These are phyloP conservation scores for Tylopilus sp. DNA, from an alignment of 768 basidiomycete genomes.

Conservation along the genomic window DNA sequence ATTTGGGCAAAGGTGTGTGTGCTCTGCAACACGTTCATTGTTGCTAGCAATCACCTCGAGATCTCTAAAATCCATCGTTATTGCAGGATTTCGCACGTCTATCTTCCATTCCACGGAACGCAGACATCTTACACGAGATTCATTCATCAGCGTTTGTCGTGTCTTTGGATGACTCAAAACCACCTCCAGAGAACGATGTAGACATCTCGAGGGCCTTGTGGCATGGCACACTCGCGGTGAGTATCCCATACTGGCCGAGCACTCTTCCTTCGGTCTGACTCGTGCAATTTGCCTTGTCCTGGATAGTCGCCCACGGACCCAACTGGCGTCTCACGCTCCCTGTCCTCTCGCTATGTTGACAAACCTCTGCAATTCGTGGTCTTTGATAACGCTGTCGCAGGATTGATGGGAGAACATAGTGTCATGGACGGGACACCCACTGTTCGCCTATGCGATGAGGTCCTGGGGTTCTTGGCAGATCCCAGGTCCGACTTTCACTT, in stretches of 20 bases:
- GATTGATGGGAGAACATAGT: conserved; percentile 91
- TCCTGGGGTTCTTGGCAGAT: conserved; percentile 57
- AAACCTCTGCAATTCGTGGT: conserved; percentile 88
- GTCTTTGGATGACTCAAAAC: conserved; percentile 62
- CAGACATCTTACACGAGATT: conserved; percentile 62
- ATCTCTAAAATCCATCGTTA: neutral
- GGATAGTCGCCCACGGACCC: conserved; percentile 24
- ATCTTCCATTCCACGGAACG: conserved; percentile 57
- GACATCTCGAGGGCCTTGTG: conserved; percentile 71
- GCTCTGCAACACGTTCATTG: neutral
- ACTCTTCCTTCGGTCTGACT: neutral
- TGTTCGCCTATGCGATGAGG: conserved; percentile 65
- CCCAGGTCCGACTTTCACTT: conserved; percentile 64
- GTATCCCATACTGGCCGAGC: conserved; percentile 29
- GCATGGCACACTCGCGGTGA: conserved; percentile 67
- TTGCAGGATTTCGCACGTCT: conserved; percentile 63
- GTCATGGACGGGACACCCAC: conserved; percentile 90
- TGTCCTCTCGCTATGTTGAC: conserved; percentile 82
- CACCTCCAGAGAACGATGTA: conserved; percentile 44
- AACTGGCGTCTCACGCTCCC: conserved; percentile 36
- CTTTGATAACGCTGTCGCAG: conserved; percentile 76
- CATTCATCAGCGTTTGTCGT: conserved; percentile 86
- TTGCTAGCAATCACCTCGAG: neutral
- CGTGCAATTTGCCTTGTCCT: neutral
- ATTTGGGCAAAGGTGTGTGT: conserved; percentile 80